Conservation (phyloP, 495 filamentous ascomycete genomes). For the Trypethelium eluteriae region DNA sequence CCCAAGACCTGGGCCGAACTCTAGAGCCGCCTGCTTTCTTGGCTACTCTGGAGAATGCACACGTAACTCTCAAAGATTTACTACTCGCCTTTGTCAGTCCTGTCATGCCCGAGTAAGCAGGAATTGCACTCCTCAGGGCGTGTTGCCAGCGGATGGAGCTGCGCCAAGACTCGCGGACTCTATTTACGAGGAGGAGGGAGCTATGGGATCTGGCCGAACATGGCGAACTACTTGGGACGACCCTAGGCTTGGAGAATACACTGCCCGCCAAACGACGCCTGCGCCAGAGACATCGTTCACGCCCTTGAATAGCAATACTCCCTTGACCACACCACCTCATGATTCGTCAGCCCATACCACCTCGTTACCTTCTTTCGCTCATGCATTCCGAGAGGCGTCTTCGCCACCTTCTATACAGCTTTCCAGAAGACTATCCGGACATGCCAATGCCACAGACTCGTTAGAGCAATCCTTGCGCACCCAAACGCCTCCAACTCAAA, state of each 20-base stretch:
- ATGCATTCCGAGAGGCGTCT: constrained; percentile 3
- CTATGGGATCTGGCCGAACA: constrained; percentile 12
- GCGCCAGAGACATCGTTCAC: constrained; percentile 5
- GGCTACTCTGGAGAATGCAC: not conserved
- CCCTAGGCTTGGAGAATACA: not conserved
- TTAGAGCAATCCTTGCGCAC: constrained; percentile 6
- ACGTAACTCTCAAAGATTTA: not conserved
- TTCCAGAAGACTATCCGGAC: not conserved
- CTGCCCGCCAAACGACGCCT: not conserved
- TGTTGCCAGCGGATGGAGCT: not conserved
- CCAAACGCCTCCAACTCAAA: not conserved
- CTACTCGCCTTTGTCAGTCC: constrained; percentile 9
- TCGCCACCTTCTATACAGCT: not conserved
- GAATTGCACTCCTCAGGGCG: not conserved
- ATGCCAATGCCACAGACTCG: not conserved
- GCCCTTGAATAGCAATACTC: not conserved
- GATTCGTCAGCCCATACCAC: not conserved
- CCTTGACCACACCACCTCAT: constrained; percentile 4
- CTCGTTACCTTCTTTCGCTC: not conserved
- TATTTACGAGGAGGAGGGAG: not conserved
- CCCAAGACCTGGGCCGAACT: not conserved
- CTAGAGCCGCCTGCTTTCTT: not conserved
- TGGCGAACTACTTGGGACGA: constrained; percentile 8
- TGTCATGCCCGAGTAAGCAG: not conserved
- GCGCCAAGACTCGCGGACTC: not conserved